Evolutionary conservation across 805 yeast species (phyloP).

Genomic region (Saturnispora galanensis): DNA sequence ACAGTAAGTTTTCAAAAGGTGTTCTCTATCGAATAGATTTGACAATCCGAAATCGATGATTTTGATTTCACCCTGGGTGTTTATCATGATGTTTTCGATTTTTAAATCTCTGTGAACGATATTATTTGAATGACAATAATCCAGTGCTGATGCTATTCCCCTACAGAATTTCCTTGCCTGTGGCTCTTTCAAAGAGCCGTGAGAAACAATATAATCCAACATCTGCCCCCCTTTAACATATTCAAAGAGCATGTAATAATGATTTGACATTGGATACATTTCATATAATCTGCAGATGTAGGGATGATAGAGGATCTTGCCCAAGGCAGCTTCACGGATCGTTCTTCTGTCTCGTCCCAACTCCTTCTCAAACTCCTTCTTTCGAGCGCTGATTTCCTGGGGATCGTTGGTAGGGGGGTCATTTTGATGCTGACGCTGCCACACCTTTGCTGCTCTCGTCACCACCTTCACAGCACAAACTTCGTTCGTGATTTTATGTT

Average conservation of each 20-base stretch:
- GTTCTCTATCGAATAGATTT: slow-evolving; percentile 64
- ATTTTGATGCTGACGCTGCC: slow-evolving; percentile 59
- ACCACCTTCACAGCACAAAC: slow-evolving; percentile 90
- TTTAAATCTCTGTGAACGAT: slow-evolving; percentile 95
- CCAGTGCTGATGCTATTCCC: slow-evolving; percentile 88
- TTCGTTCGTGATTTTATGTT: slow-evolving; percentile 69
- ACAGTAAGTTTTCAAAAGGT: slow-evolving; percentile 83
- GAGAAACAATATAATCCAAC: slow-evolving; percentile 93
- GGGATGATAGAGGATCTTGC: slow-evolving; percentile 82
- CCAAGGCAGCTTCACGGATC: slow-evolving; percentile 90
- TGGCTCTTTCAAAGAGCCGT: slow-evolving; percentile 86
- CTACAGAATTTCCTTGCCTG: slow-evolving; percentile 93
- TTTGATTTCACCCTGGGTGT: slow-evolving; percentile 87
- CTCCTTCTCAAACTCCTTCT: slow-evolving; percentile 70
- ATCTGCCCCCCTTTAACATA: slow-evolving; percentile 96
- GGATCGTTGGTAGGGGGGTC: slow-evolving; percentile 57
- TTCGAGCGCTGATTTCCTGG: slow-evolving; percentile 48
- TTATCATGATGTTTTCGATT: slow-evolving; percentile 92
- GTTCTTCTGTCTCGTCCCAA: slow-evolving; percentile 87
- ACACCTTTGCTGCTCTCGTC: slow-evolving; percentile 75
- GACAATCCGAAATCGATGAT: slow-evolving; percentile 95
- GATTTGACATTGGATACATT: slow-evolving; percentile 93
- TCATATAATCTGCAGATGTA: slow-evolving; percentile 87
- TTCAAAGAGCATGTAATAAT: slow-evolving; percentile 93
- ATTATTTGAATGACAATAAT: slow-evolving; percentile 87